Percentiles rank a stretch among this genome's conserved stretches.
Conservation (phyloP, 805 yeast genomes). For the Metschnikowia henanensis region DNA sequence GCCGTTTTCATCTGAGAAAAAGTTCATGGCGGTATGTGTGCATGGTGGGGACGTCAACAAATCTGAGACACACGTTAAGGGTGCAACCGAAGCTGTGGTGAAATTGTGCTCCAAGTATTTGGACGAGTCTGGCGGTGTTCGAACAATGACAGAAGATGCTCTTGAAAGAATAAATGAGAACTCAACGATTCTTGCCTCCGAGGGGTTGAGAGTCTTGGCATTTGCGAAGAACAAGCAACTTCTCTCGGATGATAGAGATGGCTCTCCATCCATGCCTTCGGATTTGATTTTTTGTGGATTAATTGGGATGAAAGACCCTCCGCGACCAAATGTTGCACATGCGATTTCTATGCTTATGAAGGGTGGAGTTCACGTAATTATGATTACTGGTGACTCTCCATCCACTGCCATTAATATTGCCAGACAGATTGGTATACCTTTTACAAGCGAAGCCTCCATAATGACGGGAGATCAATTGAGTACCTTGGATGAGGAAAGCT, state of each 20-base stretch:
- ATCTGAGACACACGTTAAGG: conserved; percentile 72
- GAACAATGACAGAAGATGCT: conserved; percentile 55
- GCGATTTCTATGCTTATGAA: conserved; percentile 75
- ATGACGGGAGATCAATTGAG: conserved; percentile 86
- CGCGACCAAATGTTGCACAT: conserved; percentile 79
- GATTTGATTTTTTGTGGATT: conserved; percentile 80
- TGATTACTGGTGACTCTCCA: conserved; percentile 96
- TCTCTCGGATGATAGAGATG: conserved; percentile 30
- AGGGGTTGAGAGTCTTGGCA: conserved; percentile 85
- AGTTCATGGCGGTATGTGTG: conserved; percentile 84
- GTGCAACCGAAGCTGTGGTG: conserved; percentile 82
- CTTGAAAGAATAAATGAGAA: conserved; percentile 49
- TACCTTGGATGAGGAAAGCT: conserved; percentile 64
- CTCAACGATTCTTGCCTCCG: conserved; percentile 67
- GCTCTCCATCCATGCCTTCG: conserved; percentile 42
- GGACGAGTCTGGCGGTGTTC: conserved; percentile 57
- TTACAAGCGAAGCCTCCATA: conserved; percentile 63
- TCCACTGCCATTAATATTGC: conserved; percentile 87
- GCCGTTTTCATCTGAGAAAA: conserved; percentile 82
- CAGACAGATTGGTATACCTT: conserved; percentile 85
- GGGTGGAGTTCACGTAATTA: conserved; percentile 96
- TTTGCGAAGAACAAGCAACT: conserved; percentile 57
- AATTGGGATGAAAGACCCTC: conserved; percentile 97
- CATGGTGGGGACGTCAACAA: conserved; percentile 59
- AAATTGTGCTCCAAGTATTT: conserved; percentile 58